phyloP scores from a whole-genome alignment of 1,284 basidiomycete species.

The Farysia itapuensis region DNA sequence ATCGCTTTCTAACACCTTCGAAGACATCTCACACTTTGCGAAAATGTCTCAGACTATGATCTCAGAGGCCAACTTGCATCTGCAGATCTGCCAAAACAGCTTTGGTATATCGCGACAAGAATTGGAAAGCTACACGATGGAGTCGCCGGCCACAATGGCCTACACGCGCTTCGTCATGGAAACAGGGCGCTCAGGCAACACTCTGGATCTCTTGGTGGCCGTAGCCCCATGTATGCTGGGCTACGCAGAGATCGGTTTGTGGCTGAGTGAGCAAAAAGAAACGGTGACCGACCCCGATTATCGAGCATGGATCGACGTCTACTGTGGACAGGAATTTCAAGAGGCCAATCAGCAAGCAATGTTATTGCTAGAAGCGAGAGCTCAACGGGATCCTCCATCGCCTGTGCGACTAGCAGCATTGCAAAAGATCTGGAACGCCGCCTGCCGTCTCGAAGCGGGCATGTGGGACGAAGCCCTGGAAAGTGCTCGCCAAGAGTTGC shows the following conservation, averaged over 20 bases:
- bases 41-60: slow-evolving; percentile 62
- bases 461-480: slow-evolving; percentile 85
- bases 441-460: slow-evolving; percentile 73
- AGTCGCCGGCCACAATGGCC: slow-evolving; percentile 49
- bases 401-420: slow-evolving; percentile 69
- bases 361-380: slow-evolving; percentile 62
- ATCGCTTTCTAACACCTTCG: slow-evolving; percentile 61
- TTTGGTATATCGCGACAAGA: slow-evolving; percentile 32
- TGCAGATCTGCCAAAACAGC: slow-evolving; percentile 32
- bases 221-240: slow-evolving; percentile 84
- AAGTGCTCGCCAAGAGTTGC: slow-evolving; percentile 2
- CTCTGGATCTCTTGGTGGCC: slow-evolving; percentile 74
- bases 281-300: slow-evolving; percentile 16
- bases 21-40: slow-evolving; percentile 70
- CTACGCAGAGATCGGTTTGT: slow-evolving; percentile 87
- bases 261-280: slow-evolving; percentile 60
- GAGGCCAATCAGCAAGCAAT: slow-evolving; percentile 72
- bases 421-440: slow-evolving; percentile 74
- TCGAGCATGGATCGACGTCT: slow-evolving; percentile 77
- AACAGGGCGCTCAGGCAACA: slow-evolving; percentile 64
- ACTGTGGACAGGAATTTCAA: slow-evolving; percentile 73
- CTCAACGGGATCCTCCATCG: slow-evolving; percentile 69
- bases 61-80: slow-evolving; percentile 44
- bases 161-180: slow-evolving; percentile 57
- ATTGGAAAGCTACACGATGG: slow-evolving; percentile 33